Percentiles rank a stretch among this genome's conserved stretches.
Conservation (phyloP, 2,329 filamentous ascomycete genomes). For the Cadophora sp. region DNA sequence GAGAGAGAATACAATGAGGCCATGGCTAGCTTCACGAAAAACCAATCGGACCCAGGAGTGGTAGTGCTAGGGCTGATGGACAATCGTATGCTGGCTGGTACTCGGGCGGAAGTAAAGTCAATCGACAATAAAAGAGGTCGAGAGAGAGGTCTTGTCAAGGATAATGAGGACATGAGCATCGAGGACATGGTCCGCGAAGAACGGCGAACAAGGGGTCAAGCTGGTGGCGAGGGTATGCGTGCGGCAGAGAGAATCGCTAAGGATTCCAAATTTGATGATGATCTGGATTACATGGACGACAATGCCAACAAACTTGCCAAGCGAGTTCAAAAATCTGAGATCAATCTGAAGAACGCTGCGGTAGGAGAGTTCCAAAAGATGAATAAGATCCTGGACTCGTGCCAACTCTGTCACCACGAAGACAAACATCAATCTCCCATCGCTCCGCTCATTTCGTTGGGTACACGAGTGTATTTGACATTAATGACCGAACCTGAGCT, state of each 20-base stretch:
- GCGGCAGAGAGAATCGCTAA: slow-evolving; percentile 94
- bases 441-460: slow-evolving; percentile 86
- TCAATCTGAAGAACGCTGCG: slow-evolving; percentile 86
- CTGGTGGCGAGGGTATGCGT: slow-evolving; percentile 79
- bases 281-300: slow-evolving; percentile 97
- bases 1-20: slow-evolving; percentile 86
- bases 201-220: slow-evolving; percentile 78
- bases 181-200: slow-evolving; percentile 98
- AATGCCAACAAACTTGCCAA: slow-evolving; percentile 90
- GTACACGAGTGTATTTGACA: slow-evolving; percentile 85
- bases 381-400: slow-evolving; percentile 83
- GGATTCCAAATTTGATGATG: slow-evolving; percentile 87
- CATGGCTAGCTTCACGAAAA: slow-evolving; percentile 63
- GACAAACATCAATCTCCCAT: slow-evolving; percentile 76
- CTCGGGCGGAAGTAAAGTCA: slow-evolving; percentile 74
- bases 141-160: slow-evolving; percentile 83
- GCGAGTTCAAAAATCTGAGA: slow-evolving; percentile 85
- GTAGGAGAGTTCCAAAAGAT: slow-evolving; percentile 90
- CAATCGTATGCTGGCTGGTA: slow-evolving; percentile 83
- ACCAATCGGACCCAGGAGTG: slow-evolving; percentile 63
- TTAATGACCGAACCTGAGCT: slow-evolving; percentile 90
- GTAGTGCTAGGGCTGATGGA: slow-evolving; percentile 89
- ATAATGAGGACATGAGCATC: slow-evolving; percentile 94
- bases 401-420: slow-evolving; percentile 92
- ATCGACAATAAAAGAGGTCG: slow-evolving; percentile 82